A percentile compares a stretch with the other conserved stretches of the same genome.
phyloP scores from a whole-genome alignment of 1,139 yeast genomes.

The Yarrowia galli region DNA sequence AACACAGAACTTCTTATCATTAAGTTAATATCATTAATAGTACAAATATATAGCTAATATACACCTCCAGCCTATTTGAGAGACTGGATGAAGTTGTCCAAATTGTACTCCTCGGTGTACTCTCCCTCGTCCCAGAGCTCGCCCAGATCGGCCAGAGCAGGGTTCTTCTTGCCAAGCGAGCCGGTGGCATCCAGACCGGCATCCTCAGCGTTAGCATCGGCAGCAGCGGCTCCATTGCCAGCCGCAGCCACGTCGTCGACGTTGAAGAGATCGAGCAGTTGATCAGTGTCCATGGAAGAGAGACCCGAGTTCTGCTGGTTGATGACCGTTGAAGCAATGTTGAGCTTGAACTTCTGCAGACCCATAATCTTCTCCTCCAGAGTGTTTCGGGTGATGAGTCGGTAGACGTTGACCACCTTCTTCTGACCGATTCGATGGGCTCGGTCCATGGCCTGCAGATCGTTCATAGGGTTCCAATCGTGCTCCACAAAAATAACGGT shows the following conservation, averaged over 20 bases:
- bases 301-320: constrained; percentile 96
- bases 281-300: constrained; percentile 96
- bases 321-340: constrained; percentile 93
- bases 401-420: constrained; percentile 93
- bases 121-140: constrained; percentile 97
- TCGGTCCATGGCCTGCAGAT: constrained; percentile 98
- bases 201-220: constrained; percentile 54
- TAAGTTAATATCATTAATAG: constrained; percentile 20
- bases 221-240: constrained; percentile 49
- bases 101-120: constrained; percentile 94
- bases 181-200: constrained; percentile 61
- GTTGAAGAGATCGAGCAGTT: constrained; percentile 87
- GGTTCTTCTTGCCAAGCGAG: constrained; percentile 60
- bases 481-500: constrained; percentile 98
- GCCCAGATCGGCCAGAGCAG: constrained; percentile 79
- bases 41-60: constrained; percentile 26
- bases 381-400: constrained; percentile 90
- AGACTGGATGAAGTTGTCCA: constrained; percentile 89
- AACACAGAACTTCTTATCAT: background rate
- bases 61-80: constrained; percentile 48
- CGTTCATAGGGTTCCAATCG: constrained; percentile 99
- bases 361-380: constrained; percentile 99
- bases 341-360: constrained; percentile 94
- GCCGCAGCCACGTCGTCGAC: constrained; percentile 60
- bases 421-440: constrained; percentile 98